Base-by-base conservation (phyloP, 139 green algal species). In the Chlamydomonas sphaeroides region DNA sequence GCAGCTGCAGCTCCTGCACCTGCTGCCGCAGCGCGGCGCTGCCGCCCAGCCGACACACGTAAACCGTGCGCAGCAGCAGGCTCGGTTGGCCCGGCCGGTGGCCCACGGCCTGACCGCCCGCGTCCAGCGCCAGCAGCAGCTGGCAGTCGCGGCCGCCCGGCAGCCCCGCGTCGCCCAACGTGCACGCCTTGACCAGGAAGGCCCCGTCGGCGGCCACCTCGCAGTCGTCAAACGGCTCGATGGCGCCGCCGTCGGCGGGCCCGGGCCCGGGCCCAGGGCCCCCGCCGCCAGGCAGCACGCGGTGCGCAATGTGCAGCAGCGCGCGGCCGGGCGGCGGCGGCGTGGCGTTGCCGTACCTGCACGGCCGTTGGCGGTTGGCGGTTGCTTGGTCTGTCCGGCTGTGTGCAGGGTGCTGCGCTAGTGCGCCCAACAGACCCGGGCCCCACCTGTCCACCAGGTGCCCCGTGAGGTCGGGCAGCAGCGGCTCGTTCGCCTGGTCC, bases 401-500 rank as follows among this genome's bases (percentile, higher is more conserved):
- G n/a, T n/a, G n/a, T n/a, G n/a, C n/a, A n/a, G n/a, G n/a, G n/a
- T n/a, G n/a, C n/a, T n/a, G n/a, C n/a, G n/a, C n/a, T n/a, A n/a
- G n/a, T n/a, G n/a, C n/a, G n/a, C n/a, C n/a, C n/a, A n/a, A n/a
- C n/a, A n/a, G n/a, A n/a, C n/a, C n/a, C n/a, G n/a, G 10, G 8
- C 21, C 71, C 0, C 71, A 80, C 72, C 72, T 80, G 57, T 80
- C 72, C 72, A 80, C 56, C 38, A 80, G 28, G 3, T 39, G 38
- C 4, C 72, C 72, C 38, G 2, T 0, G 18, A 80, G 38, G 36
- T 39, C 56, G 2, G 72, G 72, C 35, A 80, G 8, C 56, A 11
- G 4, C 4, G 25, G 1, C 1, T 15, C 28, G 4, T 15, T 8
- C 56, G 51, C 5, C 28, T n/a, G 36, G 36, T 35, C 71, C 36